Evolutionary conservation across 2,329 filamentous ascomycete genomes (phyloP), one percentile per base, ranked within the genome.

Genomic region (Alternaria brassicicola): DNA sequence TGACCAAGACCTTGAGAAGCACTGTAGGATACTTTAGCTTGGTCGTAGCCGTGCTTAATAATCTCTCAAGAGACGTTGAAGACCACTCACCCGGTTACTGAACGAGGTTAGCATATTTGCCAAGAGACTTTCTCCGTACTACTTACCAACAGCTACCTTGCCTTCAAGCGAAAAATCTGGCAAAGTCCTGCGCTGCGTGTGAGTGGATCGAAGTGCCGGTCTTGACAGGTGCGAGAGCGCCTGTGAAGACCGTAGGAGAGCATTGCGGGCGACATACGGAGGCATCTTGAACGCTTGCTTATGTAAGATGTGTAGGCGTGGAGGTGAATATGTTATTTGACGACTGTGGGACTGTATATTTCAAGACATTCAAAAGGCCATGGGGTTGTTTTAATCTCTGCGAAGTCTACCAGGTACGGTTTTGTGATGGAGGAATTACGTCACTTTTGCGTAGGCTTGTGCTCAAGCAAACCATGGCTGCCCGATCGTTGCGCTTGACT

Each of bases 1-100:
- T 72, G 70, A 9, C 71, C 71, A 13, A 75, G 59, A 10, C 72
- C 71, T 56, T 70, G 67, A 4, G 70, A 69, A 3, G 67, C 68
- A n/a, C 68, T 71, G 19, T 5, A 9, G 23, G 3, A 23, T 12
- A 35, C 19, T n/a, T 47, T 47, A 47, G 43, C 30, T 47, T 33
- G 13, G 21, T 47, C 30, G 30, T 33, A 35, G 30, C 30, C 28
- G 1, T 39, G 36, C 19, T 47, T 12, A 5, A 6, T 47, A 15
- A 17, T 50, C 31, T 23, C 9, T 0, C 26, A 6, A 2, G 30
- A 36, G 23, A 33, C 23, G n/a, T 15, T 21, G 17, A n/a, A n/a
- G 41, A 4, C 5, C 39, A 36, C 50, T 23, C 43, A 47, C 51
- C 51, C 51, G 23, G 51, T 53, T 13, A 53, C 51, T 53, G 10